phyloP scores from a whole-genome alignment of 2,329 filamentous ascomycete genomes.

The Hypoxylon sp. region DNA sequence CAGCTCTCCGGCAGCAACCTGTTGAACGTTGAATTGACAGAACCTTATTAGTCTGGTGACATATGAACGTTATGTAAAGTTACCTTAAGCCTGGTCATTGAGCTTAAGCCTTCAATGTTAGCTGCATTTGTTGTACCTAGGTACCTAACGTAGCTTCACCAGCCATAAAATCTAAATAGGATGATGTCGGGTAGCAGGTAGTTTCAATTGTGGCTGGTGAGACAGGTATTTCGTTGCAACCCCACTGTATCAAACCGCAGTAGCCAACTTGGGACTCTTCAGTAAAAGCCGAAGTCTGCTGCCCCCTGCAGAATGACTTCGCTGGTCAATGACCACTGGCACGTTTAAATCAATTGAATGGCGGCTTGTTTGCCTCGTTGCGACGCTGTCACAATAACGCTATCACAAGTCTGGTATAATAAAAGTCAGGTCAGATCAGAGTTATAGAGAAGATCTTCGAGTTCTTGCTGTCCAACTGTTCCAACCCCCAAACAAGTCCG shows the following conservation, averaged over 20 bases:
- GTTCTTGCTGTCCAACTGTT: constrained; percentile 14
- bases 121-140: constrained; percentile 1
- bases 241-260: constrained; percentile 25
- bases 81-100: constrained; percentile 13
- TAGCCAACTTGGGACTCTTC: constrained; percentile 15
- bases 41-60: constrained; percentile 34
- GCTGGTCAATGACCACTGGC: constrained; percentile 37
- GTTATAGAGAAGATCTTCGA: constrained; percentile 26
- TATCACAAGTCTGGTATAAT: constrained; percentile 28
- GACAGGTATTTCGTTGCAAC: constrained; percentile 29
- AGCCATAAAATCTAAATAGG: constrained; percentile 16
- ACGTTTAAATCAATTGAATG: constrained; percentile 29
- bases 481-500: constrained; percentile 17
- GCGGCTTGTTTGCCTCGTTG: constrained; percentile 24
- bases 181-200: neutral
- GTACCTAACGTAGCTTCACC: constrained; percentile 17
- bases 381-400: constrained; percentile 14
- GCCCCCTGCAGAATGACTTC: constrained; percentile 44
- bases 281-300: constrained; percentile 36
- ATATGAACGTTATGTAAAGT: constrained; percentile 36
- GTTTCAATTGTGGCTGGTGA: constrained; percentile 32
- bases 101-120: constrained; percentile 32
- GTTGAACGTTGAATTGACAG: constrained; percentile 30
- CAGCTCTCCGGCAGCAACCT: constrained; percentile 25
- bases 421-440: constrained; percentile 14